These are phyloP conservation scores for Physcomitrellopsis africana DNA, from an alignment of 225 moss, liverwort and hornwort genomes.

Conservation along the genomic window DNA sequence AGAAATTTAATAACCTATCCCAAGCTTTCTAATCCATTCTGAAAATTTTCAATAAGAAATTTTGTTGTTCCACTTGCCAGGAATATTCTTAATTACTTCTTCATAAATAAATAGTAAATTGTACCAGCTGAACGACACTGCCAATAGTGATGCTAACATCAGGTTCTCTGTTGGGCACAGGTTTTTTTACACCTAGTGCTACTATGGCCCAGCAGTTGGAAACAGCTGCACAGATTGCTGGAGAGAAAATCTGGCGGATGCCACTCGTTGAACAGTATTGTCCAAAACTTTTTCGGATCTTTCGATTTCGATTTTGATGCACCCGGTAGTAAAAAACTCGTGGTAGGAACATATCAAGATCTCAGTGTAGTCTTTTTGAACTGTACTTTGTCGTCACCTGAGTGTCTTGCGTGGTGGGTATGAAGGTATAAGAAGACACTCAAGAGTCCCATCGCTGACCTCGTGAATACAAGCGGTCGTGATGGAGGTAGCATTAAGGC, in stretches of 20 bases:
- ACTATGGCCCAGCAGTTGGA: constrained; percentile 60
- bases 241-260: constrained; percentile 73
- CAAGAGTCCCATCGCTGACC: constrained; percentile 58
- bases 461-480: constrained; percentile 61
- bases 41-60: background rate
- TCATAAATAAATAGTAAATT: no score
- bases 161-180: constrained; percentile 32
- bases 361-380: background rate
- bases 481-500: constrained; percentile 64
- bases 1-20: constrained; percentile 4
- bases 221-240: constrained; percentile 65
- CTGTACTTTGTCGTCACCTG: background rate
- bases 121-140: background rate
- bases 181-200: constrained; percentile 60
- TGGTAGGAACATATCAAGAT: background rate
- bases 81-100: background rate
- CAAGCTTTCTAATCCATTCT: background rate
- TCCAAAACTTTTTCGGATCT: constrained; percentile 6
- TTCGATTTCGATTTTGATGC: background rate
- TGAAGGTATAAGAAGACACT: constrained; percentile 58
- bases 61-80: background rate
- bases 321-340: constrained; percentile 7
- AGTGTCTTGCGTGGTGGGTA: constrained; percentile 16
- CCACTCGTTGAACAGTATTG: constrained; percentile 57
- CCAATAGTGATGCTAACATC: background rate